Conservation (phyloP, 345 rosid species). For the Streptanthus diversifolius region DNA sequence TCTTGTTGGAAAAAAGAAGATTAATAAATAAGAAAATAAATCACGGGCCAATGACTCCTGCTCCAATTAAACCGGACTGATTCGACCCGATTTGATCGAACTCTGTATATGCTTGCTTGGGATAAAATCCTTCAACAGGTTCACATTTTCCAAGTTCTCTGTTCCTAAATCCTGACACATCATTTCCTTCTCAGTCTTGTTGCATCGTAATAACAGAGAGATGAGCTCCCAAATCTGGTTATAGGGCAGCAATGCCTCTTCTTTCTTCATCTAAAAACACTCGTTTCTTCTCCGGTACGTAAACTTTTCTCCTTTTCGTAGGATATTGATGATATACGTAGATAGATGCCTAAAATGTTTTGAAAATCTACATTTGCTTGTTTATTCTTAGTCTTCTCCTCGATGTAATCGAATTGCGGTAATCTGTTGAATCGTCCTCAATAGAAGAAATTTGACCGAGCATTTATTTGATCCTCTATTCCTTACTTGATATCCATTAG, state of each 20-base stretch:
- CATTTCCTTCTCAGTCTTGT: not conserved
- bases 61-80: not conserved
- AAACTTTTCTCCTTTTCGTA: not conserved
- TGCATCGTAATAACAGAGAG: not conserved
- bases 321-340: no score
- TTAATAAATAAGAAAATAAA: not conserved
- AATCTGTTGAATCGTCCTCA: not conserved
- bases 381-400: not conserved
- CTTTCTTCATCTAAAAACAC: conserved; percentile 64
- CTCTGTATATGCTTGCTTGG: not conserved
- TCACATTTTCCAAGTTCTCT: not conserved
- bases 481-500: no score
- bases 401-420: not conserved
- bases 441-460: no score
- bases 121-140: conserved; percentile 1
- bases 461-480: no score
- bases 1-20: not conserved
- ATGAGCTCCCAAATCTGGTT: conserved; percentile 83
- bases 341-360: no score
- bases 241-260: conserved; percentile 71
- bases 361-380: no score
- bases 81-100: not conserved
- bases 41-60: not conserved
- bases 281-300: conserved; percentile 57
- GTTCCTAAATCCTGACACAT: not conserved